phyloP scores from a whole-genome alignment of 1,284 basidiomycete genomes.

The Agroathelia rolfsii region DNA sequence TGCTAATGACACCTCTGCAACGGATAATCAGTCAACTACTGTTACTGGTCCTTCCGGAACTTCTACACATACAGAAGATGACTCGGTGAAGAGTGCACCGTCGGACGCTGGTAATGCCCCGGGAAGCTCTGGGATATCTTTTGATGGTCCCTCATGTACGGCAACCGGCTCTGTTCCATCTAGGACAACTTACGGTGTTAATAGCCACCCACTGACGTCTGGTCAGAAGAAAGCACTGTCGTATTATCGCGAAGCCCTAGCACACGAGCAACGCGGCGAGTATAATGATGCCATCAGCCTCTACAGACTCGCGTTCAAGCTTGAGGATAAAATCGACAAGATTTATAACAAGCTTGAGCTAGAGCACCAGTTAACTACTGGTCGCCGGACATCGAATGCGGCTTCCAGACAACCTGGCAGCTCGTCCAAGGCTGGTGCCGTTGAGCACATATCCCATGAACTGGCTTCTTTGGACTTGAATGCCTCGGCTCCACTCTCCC shows the following conservation, averaged over 20 bases:
- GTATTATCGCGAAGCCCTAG: conserved; percentile 60
- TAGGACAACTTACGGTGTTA: too few relatives aligned
- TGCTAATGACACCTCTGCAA: not conserved
- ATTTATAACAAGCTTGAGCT: conserved; percentile 48
- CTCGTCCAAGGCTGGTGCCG: conserved; percentile 11
- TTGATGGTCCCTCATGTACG: too few relatives aligned
- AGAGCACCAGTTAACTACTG: conserved; percentile 22
- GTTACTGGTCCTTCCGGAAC: too few relatives aligned
- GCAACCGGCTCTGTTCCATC: too few relatives aligned
- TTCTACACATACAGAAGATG: too few relatives aligned
- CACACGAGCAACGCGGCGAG: conserved; percentile 62
- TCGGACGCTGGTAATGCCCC: too few relatives aligned
- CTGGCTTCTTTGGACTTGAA: conserved; percentile 12
- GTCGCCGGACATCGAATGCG: conserved; percentile 14
- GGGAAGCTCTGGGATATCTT: too few relatives aligned
- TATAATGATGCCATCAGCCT: conserved; percentile 65
- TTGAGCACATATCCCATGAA: conserved; percentile 10
- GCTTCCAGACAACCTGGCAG: not conserved
- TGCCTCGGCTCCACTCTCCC: conserved; percentile 7
- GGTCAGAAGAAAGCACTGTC: conserved; percentile 43
- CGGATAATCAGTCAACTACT: too few relatives aligned
- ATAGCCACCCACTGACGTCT: too few relatives aligned
- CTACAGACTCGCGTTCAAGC: conserved; percentile 72
- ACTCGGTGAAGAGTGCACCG: too few relatives aligned
- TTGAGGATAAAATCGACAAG: conserved; percentile 61